These are phyloP conservation scores for Evansstolkia leycettana DNA, from an alignment of 495 filamentous ascomycete genomes.

Conservation along the genomic window DNA sequence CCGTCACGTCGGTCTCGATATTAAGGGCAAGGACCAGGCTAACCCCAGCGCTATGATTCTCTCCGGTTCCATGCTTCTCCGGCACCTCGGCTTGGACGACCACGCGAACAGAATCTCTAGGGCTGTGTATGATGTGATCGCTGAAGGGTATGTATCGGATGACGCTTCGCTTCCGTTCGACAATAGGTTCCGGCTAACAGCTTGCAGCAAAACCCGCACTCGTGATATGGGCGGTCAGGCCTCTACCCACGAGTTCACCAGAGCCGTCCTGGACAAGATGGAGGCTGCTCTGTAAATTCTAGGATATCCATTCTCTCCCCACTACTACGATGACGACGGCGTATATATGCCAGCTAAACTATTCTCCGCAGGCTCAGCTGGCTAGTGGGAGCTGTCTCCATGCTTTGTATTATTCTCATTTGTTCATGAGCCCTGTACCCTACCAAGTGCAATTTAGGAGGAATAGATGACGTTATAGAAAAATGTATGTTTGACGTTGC, in stretches of 20 bases:
- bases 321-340: slow-evolving; percentile 13
- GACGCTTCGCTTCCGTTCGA: too few species aligned
- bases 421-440: slow-evolving; percentile 15
- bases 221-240: slow-evolving; percentile 87
- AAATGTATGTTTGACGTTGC: too few species aligned
- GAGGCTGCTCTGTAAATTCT: slow-evolving; percentile 44
- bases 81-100: slow-evolving; percentile 91
- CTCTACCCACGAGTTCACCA: slow-evolving; percentile 89
- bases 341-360: slow-evolving; percentile 6
- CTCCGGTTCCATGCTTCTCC: slow-evolving; percentile 89
- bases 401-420: slow-evolving; percentile 22
- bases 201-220: slow-evolving; percentile 61
- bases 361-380: slow-evolving; percentile 3
- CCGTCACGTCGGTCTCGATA: slow-evolving; percentile 96
- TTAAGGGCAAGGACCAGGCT: slow-evolving; percentile 97
- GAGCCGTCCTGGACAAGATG: slow-evolving; percentile 88
- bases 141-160: slow-evolving; percentile 60
- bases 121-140: slow-evolving; percentile 92
- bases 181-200: too few species aligned
- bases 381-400: slow-evolving; percentile 9
- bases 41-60: slow-evolving; percentile 95
- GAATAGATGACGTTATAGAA: slow-evolving; percentile 11
- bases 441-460: slow-evolving; percentile 14
- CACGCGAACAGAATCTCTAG: slow-evolving; percentile 97
- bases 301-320: slow-evolving; percentile 6